These are phyloP conservation scores for Alternaria postmessia DNA, from an alignment of 2,329 filamentous ascomycete species.

Conservation along the genomic window DNA sequence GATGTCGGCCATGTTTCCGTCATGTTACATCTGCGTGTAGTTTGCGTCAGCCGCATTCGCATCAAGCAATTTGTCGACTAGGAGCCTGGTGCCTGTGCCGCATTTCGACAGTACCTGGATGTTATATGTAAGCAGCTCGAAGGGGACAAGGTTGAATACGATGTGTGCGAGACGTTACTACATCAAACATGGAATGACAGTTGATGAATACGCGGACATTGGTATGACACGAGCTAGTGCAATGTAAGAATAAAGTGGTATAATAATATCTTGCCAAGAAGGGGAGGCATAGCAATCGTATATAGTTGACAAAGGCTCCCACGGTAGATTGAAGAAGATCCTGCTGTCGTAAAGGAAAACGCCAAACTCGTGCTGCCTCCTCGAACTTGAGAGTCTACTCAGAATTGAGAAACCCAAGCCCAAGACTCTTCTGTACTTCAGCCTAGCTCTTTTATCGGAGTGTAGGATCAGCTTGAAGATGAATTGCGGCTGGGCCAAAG, in stretches of 20 bases:
- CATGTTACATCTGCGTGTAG: background rate
- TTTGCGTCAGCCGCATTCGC: background rate
- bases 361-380: background rate
- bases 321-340: conserved; percentile 11
- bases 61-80: background rate
- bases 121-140: background rate
- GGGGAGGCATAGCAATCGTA: background rate
- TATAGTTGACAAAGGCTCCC: conserved; percentile 3
- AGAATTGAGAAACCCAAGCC: background rate
- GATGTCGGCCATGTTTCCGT: background rate
- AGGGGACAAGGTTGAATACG: background rate
- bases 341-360: conserved; percentile 27
- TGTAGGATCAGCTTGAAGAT: background rate
- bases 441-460: background rate
- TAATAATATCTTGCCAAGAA: conserved; percentile 4
- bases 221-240: background rate
- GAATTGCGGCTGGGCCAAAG: background rate
- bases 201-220: background rate
- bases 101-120: background rate
- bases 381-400: background rate
- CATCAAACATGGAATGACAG: background rate
- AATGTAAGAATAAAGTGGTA: background rate
- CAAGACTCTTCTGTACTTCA: background rate
- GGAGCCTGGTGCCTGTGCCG: background rate
- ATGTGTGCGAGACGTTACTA: background rate